Percentiles rank a stretch among this genome's conserved stretches.
Evolutionary conservation across 345 rosid species (phyloP).

Genomic region (Citrus maxima): DNA sequence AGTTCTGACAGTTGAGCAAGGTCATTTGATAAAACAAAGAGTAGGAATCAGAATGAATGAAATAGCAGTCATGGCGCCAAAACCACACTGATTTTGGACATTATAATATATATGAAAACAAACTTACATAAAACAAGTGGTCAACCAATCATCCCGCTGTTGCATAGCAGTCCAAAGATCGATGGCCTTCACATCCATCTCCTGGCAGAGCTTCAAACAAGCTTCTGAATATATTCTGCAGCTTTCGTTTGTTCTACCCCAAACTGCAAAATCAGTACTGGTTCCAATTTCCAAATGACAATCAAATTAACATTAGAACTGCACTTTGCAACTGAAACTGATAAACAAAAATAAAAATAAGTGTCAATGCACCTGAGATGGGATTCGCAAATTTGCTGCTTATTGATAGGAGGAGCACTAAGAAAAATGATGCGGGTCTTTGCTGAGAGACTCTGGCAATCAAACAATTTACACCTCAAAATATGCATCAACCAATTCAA

Average conservation of each 20-base stretch:
- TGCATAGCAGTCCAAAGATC: constrained; percentile 74
- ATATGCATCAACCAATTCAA: not conserved
- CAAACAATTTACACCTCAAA: not conserved
- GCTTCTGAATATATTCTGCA: constrained; percentile 66
- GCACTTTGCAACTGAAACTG: not conserved
- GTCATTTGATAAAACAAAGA: not conserved
- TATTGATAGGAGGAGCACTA: constrained; percentile 71
- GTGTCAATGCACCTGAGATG: constrained; percentile 21
- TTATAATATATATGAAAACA: not conserved
- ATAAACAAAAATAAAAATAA: not conserved
- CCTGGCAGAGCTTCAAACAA: constrained; percentile 61
- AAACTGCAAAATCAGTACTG: constrained; percentile 21
- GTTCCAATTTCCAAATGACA: not conserved
- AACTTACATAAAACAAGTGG: constrained; percentile 74
- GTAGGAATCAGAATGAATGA: too few species aligned
- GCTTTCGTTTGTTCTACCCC: constrained; percentile 54
- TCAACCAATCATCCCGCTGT: constrained; percentile 56
- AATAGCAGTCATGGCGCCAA: too few species aligned
- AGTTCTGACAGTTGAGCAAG: not conserved
- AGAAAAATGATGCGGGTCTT: constrained; percentile 67
- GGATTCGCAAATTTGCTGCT: constrained; percentile 30
- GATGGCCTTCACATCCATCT: constrained; percentile 49
- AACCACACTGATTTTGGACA: not conserved
- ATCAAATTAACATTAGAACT: not conserved
- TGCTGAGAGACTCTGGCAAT: constrained; percentile 68